A percentile compares a stretch with the other conserved stretches of the same genome.
These are phyloP conservation scores for Wallacemonas sp. DNA, from an alignment of 208 protist genomes.

Conservation along the genomic window DNA sequence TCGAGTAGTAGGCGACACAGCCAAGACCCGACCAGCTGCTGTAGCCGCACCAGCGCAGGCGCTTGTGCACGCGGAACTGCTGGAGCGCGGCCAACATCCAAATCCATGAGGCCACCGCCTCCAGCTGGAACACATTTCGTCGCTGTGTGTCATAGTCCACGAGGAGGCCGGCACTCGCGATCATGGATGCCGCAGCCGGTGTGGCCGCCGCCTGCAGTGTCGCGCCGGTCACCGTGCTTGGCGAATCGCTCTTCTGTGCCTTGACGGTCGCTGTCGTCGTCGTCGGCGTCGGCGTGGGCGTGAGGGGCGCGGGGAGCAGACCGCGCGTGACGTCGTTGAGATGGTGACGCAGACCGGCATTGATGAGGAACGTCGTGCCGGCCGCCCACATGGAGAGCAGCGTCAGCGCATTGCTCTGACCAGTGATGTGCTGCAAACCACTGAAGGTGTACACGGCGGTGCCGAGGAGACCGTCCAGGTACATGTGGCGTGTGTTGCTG, in stretches of 20 bases:
- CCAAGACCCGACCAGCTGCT: slow-evolving; percentile 78
- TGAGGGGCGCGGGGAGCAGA: not conserved
- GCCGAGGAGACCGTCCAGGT: slow-evolving; percentile 48
- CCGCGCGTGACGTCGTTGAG: slow-evolving; percentile 30
- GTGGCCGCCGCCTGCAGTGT: not conserved
- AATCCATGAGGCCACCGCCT: slow-evolving; percentile 73
- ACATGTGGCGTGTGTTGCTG: slow-evolving; percentile 62
- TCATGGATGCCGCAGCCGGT: not conserved
- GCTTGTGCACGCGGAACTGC: slow-evolving; percentile 73
- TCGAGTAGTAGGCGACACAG: slow-evolving; percentile 65
- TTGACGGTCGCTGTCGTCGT: not conserved
- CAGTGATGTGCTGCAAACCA: slow-evolving; percentile 65
- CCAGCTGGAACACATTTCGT: slow-evolving; percentile 59
- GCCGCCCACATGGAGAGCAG: slow-evolving; percentile 77
- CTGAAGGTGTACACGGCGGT: slow-evolving; percentile 68
- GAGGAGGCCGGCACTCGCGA: slow-evolving; percentile 6
- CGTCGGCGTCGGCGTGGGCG: not conserved
- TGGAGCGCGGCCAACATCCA: slow-evolving; percentile 84
- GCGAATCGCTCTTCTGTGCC: no score
- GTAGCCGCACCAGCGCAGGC: slow-evolving; percentile 79
- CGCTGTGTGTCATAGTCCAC: slow-evolving; percentile 21
- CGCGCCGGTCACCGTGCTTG: not conserved
- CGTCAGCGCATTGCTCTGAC: slow-evolving; percentile 71
- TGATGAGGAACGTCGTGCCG: slow-evolving; percentile 72
- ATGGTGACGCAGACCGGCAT: slow-evolving; percentile 54